Conservation (phyloP, 306 rosid genomes). For the Oemleria cerasiformis region DNA sequence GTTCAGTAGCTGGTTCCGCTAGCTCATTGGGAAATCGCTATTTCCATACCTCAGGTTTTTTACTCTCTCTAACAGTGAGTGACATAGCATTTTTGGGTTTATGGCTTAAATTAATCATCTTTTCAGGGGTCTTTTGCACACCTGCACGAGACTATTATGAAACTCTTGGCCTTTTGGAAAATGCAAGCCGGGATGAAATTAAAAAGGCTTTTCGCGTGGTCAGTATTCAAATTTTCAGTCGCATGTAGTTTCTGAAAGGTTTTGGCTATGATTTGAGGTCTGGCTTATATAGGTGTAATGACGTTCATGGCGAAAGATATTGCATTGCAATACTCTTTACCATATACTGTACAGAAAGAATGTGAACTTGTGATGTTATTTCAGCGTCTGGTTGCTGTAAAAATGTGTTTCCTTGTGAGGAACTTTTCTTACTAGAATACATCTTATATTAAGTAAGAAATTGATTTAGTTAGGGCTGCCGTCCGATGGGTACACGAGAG, state of each 20-base stretch:
- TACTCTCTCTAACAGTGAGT: not conserved
- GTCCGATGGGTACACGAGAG: no score
- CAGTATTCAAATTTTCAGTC: conserved; percentile 27
- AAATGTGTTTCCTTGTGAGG: not conserved
- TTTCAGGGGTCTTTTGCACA: conserved; percentile 43
- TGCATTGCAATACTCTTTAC: not conserved
- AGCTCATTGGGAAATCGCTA: conserved; percentile 35
- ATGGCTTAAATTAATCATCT: not conserved
- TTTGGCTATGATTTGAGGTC: not conserved
- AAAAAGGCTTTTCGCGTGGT: conserved; percentile 75
- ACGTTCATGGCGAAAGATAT: not conserved
- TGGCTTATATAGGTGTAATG: not conserved
- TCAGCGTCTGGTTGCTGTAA: not conserved
- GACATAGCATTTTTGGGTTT: not conserved
- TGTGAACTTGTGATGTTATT: not conserved
- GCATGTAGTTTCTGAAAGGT: not conserved
- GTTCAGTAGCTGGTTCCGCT: conserved; percentile 33
- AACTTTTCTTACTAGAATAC: not conserved
- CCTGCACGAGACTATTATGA: conserved; percentile 57
- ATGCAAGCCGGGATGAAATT: conserved; percentile 71
- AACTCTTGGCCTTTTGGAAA: conserved; percentile 61
- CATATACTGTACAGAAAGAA: not conserved
- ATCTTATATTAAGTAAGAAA: not conserved
- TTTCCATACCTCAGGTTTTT: conserved; percentile 69
- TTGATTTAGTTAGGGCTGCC: no score